Evolutionary conservation across 1,284 basidiomycete species (phyloP).

Genomic region (Leccinum solheimii): DNA sequence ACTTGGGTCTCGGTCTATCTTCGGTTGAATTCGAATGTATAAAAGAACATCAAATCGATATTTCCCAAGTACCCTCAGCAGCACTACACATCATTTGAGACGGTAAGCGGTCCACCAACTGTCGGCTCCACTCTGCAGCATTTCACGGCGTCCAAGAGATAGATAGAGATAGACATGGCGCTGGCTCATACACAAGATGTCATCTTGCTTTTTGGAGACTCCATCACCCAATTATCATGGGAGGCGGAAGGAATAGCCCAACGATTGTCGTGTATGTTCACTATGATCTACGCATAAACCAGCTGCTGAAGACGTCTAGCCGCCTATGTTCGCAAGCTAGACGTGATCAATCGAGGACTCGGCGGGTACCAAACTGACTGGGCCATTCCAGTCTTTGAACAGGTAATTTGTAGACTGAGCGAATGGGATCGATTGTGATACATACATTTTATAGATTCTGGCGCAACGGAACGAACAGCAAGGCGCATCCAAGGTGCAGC

Average conservation of each 20-base stretch:
- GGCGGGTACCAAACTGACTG: conserved; percentile 85
- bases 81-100: neutral
- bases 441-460: conserved; percentile 44
- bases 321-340: conserved; percentile 74
- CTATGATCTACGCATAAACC: neutral
- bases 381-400: conserved; percentile 76
- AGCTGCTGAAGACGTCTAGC: conserved; percentile 43
- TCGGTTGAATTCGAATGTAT: neutral
- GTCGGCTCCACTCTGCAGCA: neutral
- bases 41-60: neutral
- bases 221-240: conserved; percentile 69
- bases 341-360: conserved; percentile 80
- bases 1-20: neutral
- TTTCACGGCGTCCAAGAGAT: neutral
- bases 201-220: conserved; percentile 77
- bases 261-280: conserved; percentile 56
- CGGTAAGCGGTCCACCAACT: neutral
- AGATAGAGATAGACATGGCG: conserved; percentile 45
- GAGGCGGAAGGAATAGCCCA: conserved; percentile 60
- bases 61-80: neutral
- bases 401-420: conserved; percentile 46
- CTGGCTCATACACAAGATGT: conserved; percentile 55
- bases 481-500: conserved; percentile 57
- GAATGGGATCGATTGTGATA: neutral
- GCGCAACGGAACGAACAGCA: conserved; percentile 50